These are phyloP conservation scores for Diaporthe citriasiana DNA, from an alignment of 2,329 filamentous ascomycete genomes.

Conservation along the genomic window DNA sequence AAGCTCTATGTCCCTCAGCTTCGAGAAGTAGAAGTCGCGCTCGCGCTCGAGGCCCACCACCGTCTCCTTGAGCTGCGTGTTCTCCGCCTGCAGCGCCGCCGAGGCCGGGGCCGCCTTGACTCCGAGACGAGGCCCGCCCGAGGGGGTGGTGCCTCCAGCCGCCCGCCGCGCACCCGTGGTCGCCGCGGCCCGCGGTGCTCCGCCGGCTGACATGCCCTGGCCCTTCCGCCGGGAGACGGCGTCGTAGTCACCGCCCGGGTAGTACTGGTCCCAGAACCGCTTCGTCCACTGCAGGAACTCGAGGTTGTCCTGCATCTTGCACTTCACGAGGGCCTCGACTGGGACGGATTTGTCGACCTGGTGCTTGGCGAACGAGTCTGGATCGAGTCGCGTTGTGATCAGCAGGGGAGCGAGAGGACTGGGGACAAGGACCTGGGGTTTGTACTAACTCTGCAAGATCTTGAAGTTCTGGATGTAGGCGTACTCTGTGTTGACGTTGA, in stretches of 20 bases:
- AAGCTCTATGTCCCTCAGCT: constrained; percentile 96
- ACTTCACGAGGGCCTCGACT: constrained; percentile 91
- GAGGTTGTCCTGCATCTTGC: constrained; percentile 99
- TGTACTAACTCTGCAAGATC: constrained; percentile 86
- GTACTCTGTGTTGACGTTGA: constrained; percentile 98
- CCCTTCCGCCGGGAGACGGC: constrained; percentile 88
- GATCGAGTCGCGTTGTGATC: constrained; percentile 40
- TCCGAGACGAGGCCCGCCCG: constrained; percentile 62
- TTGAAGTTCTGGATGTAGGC: constrained; percentile 99
- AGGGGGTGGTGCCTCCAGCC: constrained; percentile 75
- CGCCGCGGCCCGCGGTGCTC: constrained; percentile 65
- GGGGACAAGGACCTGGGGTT: constrained; percentile 35
- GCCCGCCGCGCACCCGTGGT: constrained; percentile 53
- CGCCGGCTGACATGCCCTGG: constrained; percentile 69
- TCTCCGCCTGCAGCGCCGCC: constrained; percentile 86
- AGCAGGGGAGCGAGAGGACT: constrained; percentile 3
- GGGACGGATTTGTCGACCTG: constrained; percentile 90
- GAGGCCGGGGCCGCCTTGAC: constrained; percentile 68
- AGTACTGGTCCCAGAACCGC: constrained; percentile 98
- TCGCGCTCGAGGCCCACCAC: constrained; percentile 96
- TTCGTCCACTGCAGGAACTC: constrained; percentile 99
- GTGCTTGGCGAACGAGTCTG: constrained; percentile 88
- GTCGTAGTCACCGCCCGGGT: constrained; percentile 97
- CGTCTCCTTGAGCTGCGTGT: constrained; percentile 91
- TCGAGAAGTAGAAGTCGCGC: constrained; percentile 99